Evolutionary conservation across 345 rosid species (phyloP), one percentile per base, ranked within the genome.

Genomic region (Sonneratia caseolaris): DNA sequence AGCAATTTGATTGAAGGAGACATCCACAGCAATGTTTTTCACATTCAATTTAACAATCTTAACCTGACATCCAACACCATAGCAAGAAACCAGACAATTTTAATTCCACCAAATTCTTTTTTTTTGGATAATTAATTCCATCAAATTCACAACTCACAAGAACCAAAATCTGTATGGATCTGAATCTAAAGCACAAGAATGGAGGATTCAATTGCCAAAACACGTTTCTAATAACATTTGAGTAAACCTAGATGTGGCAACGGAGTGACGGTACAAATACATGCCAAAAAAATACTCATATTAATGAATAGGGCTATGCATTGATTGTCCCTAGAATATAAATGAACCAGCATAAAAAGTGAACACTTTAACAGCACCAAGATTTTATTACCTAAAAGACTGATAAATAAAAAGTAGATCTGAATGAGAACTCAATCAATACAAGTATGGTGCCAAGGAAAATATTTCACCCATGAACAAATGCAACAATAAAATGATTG

Each of bases 1-100:
- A 68, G 72, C 73, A 22, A 68, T 36, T 55, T 74, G 77, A 57
- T 74, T 74, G 37, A 74, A 74, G 47, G 72, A 68, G 51, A 74
- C 3, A 59, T 74, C 77, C 32, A 74, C 69, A 2, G 72, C 64
- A 40, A 74, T 69, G 68, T 66, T 35, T 64, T 74, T 64, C 59
- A 69, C 69, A n/a, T 40, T 68, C 59, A 69, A 74, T 59, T 74
- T 74, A 45, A 74, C 61, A 3, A 69, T 45, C 72, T 74, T 68
- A n/a, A 74, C 69, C 77, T 74, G 72, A 22, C 59, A 74, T 36
- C 13, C 9, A 18, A 47, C 64, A 64, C 10, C 6, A 3, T 36
- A 36, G 64, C 22, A 18, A 59, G 64, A 59, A 11, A 24, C 14
- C 10, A 57, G 11, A 24, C 43, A 9, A 22, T 35, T 22, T 59